Evolutionary conservation across 805 yeast genomes (phyloP), one percentile per base, ranked within the genome.

Genomic region (Saturnispora halmiae): DNA sequence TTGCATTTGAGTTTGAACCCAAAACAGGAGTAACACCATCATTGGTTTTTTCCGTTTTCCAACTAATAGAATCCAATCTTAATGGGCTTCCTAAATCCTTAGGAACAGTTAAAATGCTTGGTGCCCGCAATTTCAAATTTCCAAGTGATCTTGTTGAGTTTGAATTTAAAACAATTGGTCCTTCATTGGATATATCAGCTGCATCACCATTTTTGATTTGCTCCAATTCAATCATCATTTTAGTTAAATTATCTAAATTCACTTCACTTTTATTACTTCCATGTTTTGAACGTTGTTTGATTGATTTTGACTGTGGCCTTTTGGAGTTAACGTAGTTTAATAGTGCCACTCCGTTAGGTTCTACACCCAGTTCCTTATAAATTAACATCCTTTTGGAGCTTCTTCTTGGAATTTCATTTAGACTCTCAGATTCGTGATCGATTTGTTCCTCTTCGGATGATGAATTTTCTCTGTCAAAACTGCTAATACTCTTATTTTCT

Each of bases 321-420:
- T 6, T 6, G 18, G 34, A 33, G 13, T 27, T 40, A 7, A 40
- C 34, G 13, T 34, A 34, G 15, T 24, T 28, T n/a, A 34, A 29
- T 9, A 40, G 19, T 3, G 30, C 34, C 9, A 25, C 26, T 4
- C 37, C 30, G n/a, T 40, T 29, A 29, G 42, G 42, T 22, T 28
- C 38, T n/a, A 34, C 42, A 16, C 42, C 42, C 18, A 40, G 14
- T 9, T 42, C 14, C 28, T 29, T 13, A 25, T 28, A 27, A 19
- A 36, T 31, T 4, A 15, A 15, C 26, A 45, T 19, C 21, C 50
- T 31, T 31, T 42, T 46, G 2, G 50, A 44, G 18, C 44, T 44
- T 31, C 50, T 41, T 37, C 44, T 40, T 10, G 50, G 50, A 24
- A 46, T 43, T 10, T 27, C 31, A 33, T 24, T 21, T 25, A 20